Evolutionary conservation across 106 monocot species (phyloP).

Genomic region (Allium cepa): DNA sequence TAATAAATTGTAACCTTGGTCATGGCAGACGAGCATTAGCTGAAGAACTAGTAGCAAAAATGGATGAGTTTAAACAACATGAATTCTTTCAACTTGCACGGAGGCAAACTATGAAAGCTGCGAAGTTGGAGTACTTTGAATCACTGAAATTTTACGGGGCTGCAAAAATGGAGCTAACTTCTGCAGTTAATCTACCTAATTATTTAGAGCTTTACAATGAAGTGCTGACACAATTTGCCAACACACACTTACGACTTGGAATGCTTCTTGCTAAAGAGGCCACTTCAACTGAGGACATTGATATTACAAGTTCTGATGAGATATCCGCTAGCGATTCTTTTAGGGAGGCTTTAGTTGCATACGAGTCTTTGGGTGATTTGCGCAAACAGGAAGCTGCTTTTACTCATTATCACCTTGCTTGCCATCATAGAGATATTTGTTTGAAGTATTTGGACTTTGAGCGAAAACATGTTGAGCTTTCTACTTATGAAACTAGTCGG

Average conservation of each 20-base stretch:
- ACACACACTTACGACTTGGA: conserved; percentile 85
- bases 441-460: conserved; percentile 61
- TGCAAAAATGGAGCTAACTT: conserved; percentile 55
- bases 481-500: conserved; percentile 46
- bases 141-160: conserved; percentile 71
- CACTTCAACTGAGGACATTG: conserved; percentile 21
- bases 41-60: conserved; percentile 71
- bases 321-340: conserved; percentile 83
- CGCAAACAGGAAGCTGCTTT: conserved; percentile 96
- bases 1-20: conserved; percentile 90
- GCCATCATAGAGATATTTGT: conserved; percentile 62
- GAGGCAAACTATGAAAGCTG: conserved; percentile 54
- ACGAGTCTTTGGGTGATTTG: conserved; percentile 72
- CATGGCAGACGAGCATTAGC: conserved; percentile 94
- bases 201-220: conserved; percentile 47
- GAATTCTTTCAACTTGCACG: conserved; percentile 37
- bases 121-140: conserved; percentile 70
- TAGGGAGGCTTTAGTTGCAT: conserved; percentile 71
- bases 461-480: conserved; percentile 33
- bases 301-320: conserved; percentile 16
- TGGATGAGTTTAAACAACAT: conserved; percentile 42
- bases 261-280: conserved; percentile 88
- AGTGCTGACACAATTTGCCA: conserved; percentile 74
- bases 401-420: conserved; percentile 82
- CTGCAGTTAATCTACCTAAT: conserved; percentile 30